Evolutionary conservation across 805 yeast genomes (phyloP), one percentile per base, ranked within the genome.

Genomic region (Sugiyamaella marilandica): DNA sequence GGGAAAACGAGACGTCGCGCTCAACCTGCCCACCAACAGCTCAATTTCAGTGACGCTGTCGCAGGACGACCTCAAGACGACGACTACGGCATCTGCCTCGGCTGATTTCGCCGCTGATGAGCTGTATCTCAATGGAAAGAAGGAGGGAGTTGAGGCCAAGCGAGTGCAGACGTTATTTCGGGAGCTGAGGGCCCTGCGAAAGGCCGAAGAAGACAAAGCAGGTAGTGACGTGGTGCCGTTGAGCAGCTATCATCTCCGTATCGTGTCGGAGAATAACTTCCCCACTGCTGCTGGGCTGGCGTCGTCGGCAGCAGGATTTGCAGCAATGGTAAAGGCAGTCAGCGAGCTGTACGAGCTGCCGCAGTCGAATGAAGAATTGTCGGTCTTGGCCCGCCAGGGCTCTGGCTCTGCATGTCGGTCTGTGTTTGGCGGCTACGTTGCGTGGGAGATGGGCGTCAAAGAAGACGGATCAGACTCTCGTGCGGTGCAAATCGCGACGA

Each of bases 251-350:
- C 76, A 78, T 49, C 74, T 94, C 53, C 88, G 84, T 62, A 86
- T 94, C 60, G 95, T 88, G 11, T 84, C 95, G 26, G 96, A 89
- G 66, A 94, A 94, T 74, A 94, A 94, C 72, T 94, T 94, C 77
- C 99, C 99, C 49, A 94, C 99, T 24, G 99, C 99, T 32, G 99
- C 99, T 5, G 99, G 99, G 2, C 78, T 94, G 62, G 99, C 99
- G 0, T 89, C 97, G 0, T 86, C 96, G 4, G 99, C 99, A 11
- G 98, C 99, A 9, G 99, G 99, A 0, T 92, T 90, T 70, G 97
- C 99, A 34, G 99, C 99, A 9, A 77, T 94, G 56, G 95, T 92
- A 19, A 81, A 81, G 47, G 87, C 97, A n/a, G 81, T 94, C 64
- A 90, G 98, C 14, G 80, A 79, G 65, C 76, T 94, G 54, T 94